Evolutionary conservation across 306 rosid species (phyloP).

Genomic region (Vicia villosa): DNA sequence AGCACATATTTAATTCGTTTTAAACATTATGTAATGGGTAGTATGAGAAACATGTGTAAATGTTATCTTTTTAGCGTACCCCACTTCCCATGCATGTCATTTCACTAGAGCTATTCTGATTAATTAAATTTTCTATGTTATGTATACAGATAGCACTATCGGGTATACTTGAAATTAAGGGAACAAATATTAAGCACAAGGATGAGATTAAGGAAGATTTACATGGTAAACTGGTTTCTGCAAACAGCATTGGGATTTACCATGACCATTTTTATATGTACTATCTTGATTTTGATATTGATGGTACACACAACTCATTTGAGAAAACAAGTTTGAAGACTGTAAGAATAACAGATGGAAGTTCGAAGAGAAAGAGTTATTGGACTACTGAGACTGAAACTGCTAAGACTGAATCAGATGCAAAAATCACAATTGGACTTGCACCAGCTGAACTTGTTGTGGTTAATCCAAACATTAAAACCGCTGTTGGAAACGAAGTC

Average conservation of each 20-base stretch:
- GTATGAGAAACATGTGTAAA: too few species aligned
- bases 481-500: slow-evolving; percentile 45
- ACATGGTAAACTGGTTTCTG: slow-evolving; percentile 56
- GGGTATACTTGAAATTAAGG: slow-evolving; percentile 50
- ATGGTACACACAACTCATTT: slow-evolving; percentile 57
- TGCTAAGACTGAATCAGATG: slow-evolving; percentile 47
- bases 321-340: slow-evolving; percentile 51
- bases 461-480: slow-evolving; percentile 58
- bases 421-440: slow-evolving; percentile 37
- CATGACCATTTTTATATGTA: slow-evolving; percentile 66
- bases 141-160: slow-evolving; percentile 39
- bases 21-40: too few species aligned
- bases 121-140: neutral
- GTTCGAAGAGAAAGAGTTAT: slow-evolving; percentile 57
- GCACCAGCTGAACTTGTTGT: slow-evolving; percentile 45
- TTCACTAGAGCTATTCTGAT: too few species aligned
- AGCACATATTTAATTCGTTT: too few species aligned
- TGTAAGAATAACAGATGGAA: slow-evolving; percentile 32
- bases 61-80: too few species aligned
- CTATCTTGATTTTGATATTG: slow-evolving; percentile 67
- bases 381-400: slow-evolving; percentile 42
- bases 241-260: slow-evolving; percentile 50
- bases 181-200: slow-evolving; percentile 37
- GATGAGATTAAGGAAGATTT: slow-evolving; percentile 47
- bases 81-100: too few species aligned